phyloP scores from a whole-genome alignment of 1,284 basidiomycete species.

The Melanopsichium pennsylvanicum region DNA sequence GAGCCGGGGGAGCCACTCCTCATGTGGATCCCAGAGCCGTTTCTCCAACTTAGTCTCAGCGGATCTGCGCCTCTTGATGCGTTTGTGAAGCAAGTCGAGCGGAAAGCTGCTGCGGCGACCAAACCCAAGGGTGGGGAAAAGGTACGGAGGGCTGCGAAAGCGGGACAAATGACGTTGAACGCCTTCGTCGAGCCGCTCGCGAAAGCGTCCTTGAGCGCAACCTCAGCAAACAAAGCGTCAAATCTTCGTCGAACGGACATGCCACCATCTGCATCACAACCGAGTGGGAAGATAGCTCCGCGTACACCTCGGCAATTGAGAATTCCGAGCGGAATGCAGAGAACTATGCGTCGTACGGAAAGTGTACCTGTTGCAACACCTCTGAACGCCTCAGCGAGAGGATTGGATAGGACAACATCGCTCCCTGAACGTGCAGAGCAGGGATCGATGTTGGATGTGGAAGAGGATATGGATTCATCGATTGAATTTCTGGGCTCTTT shows the following conservation, averaged over 20 bases:
- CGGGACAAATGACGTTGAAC: slow-evolving; percentile 6
- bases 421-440: too few species aligned
- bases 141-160: not conserved
- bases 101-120: slow-evolving; percentile 2
- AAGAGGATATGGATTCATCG: slow-evolving; percentile 12
- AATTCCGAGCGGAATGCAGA: slow-evolving; percentile 13
- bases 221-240: not conserved
- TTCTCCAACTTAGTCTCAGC: slow-evolving; percentile 17
- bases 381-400: not conserved
- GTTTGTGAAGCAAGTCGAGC: slow-evolving; percentile 5
- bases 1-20: slow-evolving; percentile 11
- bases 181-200: slow-evolving; percentile 10
- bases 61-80: not conserved
- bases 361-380: slow-evolving; percentile 4
- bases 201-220: slow-evolving; percentile 3
- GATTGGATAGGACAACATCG: not conserved
- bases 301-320: slow-evolving; percentile 12
- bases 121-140: not conserved
- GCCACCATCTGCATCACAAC: too few species aligned
- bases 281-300: too few species aligned
- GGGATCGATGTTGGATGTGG: too few species aligned
- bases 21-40: slow-evolving; percentile 40
- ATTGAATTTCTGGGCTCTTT: slow-evolving; percentile 31
- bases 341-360: slow-evolving; percentile 14
- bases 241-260: not conserved